Base-by-base conservation (phyloP, 805 yeast species). In the Tetrapisispora arboricola region DNA sequence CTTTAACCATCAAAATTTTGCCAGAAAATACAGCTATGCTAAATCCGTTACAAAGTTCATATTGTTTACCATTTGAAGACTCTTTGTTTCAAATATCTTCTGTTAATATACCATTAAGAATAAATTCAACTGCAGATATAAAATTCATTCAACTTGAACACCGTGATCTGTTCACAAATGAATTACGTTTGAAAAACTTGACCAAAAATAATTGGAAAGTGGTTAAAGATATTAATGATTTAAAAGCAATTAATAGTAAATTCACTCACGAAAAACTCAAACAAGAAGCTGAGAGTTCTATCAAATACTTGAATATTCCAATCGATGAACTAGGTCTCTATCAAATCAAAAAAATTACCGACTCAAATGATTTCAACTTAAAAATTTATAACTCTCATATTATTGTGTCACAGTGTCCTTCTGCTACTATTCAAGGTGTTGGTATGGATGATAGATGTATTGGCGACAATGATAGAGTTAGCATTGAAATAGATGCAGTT, bases 21-120 rank as follows among this genome's bases (percentile, higher is more conserved):
- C 97, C 98, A 0, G 96, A 90, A 61, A 82, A 94, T 33, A 80
- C 94, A 0, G 95, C 94, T 4, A 68, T 71, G 52, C 64, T 92
- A 50, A 86, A 88, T 48, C 96, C 96, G 3, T 73, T 76, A 50
- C 74, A 70, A 38, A 76, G 73, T 22, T 68, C 75, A 4, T 73
- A 72, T 45, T 92, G 98, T 63, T 49, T 82, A 33, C 72, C 73
- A 15, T 40, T 50, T 39, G 57, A 64, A 38, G 43, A 58, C 16
- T 30, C 30, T 19, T 32, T 49, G 11, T 36, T 35, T 5, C 19
- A 22, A 24, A 18, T 39, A 13, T 18, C 32, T 4, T n/a, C 34
- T 10, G 35, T 44, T 7, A 46, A 72, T 22, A 60, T 66, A 26
- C 96, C 97, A 6, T 67, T 92, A 12, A 76, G 79, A 48, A 73